Evolutionary conservation across 2,329 filamentous ascomycete species (phyloP).

Genomic region (Shiraia bambusicola): DNA sequence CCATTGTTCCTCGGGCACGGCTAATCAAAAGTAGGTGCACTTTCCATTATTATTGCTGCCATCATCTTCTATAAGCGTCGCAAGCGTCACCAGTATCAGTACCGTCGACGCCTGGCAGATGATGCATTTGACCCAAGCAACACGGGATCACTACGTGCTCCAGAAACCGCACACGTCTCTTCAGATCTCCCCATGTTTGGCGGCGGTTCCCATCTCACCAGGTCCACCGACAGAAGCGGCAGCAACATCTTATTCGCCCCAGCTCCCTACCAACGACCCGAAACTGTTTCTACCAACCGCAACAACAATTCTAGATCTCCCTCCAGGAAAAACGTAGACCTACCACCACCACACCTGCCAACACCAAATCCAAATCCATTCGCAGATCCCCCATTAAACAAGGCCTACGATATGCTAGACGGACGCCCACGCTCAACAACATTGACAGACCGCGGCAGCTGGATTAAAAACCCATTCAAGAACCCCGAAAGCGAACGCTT

Average conservation of each 20-base stretch:
- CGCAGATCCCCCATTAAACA: conserved; percentile 38
- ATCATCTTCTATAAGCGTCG: conserved; percentile 29
- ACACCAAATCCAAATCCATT: conserved; percentile 43
- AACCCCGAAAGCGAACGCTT: conserved; percentile 39
- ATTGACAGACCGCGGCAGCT: conserved; percentile 37
- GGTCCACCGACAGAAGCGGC: conserved; percentile 17
- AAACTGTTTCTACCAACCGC: conserved; percentile 35
- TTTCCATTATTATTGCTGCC: conserved; percentile 27
- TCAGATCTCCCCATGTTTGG: conserved; percentile 11
- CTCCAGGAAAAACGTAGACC: neutral
- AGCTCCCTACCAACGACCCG: conserved; percentile 30
- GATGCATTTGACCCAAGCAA: conserved; percentile 32
- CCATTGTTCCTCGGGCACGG: neutral
- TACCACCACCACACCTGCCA: conserved; percentile 24
- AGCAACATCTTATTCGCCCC: conserved; percentile 32
- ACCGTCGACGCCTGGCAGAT: conserved; percentile 20
- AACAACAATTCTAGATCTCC: conserved; percentile 22
- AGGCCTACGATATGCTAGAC: conserved; percentile 39
- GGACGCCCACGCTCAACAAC: conserved; percentile 37
- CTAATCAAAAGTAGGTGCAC: conserved; percentile 22
- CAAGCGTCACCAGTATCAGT: conserved; percentile 17
- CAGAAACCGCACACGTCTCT: conserved; percentile 27
- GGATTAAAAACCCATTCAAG: conserved; percentile 40
- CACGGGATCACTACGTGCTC: conserved; percentile 17
- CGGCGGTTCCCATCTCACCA: conserved; percentile 21